These are phyloP conservation scores for Candida taoyuanica DNA, from an alignment of 805 yeast genomes.

Conservation along the genomic window DNA sequence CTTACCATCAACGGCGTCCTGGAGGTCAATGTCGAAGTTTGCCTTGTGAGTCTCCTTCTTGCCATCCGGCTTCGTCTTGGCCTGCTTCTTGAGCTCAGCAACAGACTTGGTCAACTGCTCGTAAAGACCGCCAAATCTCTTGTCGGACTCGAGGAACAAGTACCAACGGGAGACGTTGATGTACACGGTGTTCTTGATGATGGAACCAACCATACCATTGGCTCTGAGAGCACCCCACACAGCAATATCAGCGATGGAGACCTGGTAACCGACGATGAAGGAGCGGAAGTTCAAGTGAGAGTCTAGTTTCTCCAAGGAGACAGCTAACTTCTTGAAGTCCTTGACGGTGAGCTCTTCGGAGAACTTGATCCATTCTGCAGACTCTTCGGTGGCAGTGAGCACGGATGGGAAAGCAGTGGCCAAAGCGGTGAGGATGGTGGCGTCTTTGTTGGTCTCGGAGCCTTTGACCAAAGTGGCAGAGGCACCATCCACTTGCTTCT, in stretches of 20 bases:
- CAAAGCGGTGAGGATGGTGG: conserved; percentile 44
- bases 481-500: conserved; percentile 54
- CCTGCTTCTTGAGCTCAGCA: conserved; percentile 66
- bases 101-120: conserved; percentile 64
- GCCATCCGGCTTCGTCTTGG: conserved; percentile 42
- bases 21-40: conserved; percentile 87
- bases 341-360: conserved; percentile 70
- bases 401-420: conserved; percentile 49
- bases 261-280: conserved; percentile 61
- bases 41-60: conserved; percentile 88
- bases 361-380: conserved; percentile 62
- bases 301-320: conserved; percentile 75
- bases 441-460: conserved; percentile 39
- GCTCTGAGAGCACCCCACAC: conserved; percentile 94
- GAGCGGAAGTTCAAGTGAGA: conserved; percentile 81
- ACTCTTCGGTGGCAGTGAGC: conserved; percentile 29
- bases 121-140: conserved; percentile 63
- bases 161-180: conserved; percentile 93
- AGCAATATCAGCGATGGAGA: conserved; percentile 76
- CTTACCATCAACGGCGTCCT: conserved; percentile 87
- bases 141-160: conserved; percentile 62
- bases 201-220: conserved; percentile 88
- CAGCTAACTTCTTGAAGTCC: conserved; percentile 83
- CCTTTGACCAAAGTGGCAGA: conserved; percentile 40
- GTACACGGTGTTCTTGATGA: conserved; percentile 78